Conservation (phyloP, 2,329 filamentous ascomycete genomes). For the Penicillium sp. region DNA sequence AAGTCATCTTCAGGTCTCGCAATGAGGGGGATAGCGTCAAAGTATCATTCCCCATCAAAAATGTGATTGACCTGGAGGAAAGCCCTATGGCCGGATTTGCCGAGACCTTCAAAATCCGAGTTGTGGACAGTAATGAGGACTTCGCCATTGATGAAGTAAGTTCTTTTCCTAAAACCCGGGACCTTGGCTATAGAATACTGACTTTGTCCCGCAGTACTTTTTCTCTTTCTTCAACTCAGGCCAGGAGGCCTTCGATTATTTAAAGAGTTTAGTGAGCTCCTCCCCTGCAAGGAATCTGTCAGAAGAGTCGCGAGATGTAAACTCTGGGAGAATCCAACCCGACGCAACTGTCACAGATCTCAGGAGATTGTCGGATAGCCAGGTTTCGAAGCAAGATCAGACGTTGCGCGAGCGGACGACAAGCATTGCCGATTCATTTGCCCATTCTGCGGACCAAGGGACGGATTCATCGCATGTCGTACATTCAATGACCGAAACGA, state of each 20-base stretch:
- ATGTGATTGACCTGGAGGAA: constrained; percentile 89
- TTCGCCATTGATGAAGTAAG: constrained; percentile 89
- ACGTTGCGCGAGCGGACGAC: constrained; percentile 55
- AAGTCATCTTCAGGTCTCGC: constrained; percentile 91
- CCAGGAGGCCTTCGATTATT: constrained; percentile 75
- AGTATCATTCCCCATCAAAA: constrained; percentile 84
- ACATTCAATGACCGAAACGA: constrained; percentile 70
- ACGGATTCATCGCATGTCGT: constrained; percentile 70
- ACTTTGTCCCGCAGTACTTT: constrained; percentile 69
- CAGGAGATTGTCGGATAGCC: constrained; percentile 24
- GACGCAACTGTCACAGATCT: constrained; percentile 17
- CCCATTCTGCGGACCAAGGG: constrained; percentile 72
- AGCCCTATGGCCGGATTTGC: constrained; percentile 87
- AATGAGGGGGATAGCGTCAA: constrained; percentile 98
- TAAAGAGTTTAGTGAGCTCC: constrained; percentile 71
- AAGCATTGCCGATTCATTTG: constrained; percentile 71
- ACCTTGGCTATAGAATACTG: constrained; percentile 8
- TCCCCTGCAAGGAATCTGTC: constrained; percentile 51
- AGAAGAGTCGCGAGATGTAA: constrained; percentile 23
- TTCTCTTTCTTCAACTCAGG: constrained; percentile 93
- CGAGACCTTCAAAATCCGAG: constrained; percentile 83
- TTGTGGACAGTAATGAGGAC: constrained; percentile 90
- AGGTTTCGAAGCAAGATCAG: constrained; percentile 10
- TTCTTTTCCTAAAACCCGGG: neutral
- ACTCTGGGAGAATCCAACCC: constrained; percentile 13